A percentile compares a stretch with the other conserved stretches of the same genome.
These are phyloP conservation scores for Prorocentrum cordatum DNA, from an alignment of 169 alveolate species.

Conservation along the genomic window DNA sequence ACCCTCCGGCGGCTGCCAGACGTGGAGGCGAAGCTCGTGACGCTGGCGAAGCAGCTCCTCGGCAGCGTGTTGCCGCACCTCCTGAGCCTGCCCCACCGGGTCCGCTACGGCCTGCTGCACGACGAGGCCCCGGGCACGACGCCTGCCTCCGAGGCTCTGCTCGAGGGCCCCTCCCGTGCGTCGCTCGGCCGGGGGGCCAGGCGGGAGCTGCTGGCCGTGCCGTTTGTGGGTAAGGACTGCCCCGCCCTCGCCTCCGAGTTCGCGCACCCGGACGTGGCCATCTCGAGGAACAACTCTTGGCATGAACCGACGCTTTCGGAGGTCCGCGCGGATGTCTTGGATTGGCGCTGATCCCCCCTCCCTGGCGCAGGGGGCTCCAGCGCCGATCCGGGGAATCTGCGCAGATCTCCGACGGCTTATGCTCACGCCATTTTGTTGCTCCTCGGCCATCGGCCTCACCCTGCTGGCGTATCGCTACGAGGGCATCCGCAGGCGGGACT, in stretches of 20 bases:
- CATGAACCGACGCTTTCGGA: too few relatives aligned
- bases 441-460: slow-evolving; percentile 81
- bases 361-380: too few relatives aligned
- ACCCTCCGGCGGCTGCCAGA: slow-evolving; percentile 15
- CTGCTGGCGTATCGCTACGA: slow-evolving; percentile 82
- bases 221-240: slow-evolving; percentile 87
- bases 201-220: slow-evolving; percentile 82
- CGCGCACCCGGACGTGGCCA: slow-evolving; percentile 88
- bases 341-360: too few relatives aligned
- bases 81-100: slow-evolving; percentile 24
- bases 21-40: slow-evolving; percentile 19
- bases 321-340: too few relatives aligned
- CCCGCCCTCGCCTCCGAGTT: slow-evolving; percentile 87
- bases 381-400: too few relatives aligned
- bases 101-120: slow-evolving; percentile 49
- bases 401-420: too few relatives aligned
- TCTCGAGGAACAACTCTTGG: too few relatives aligned
- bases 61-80: slow-evolving; percentile 30
- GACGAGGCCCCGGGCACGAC: not conserved
- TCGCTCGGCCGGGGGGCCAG: not conserved
- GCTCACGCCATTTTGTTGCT: too few relatives aligned
- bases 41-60: slow-evolving; percentile 16
- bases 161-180: not conserved
- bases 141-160: not conserved
- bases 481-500: slow-evolving; percentile 85